Evolutionary conservation across 352 stramenopile genomes (phyloP).

Genomic region (Pythium periplocum): DNA sequence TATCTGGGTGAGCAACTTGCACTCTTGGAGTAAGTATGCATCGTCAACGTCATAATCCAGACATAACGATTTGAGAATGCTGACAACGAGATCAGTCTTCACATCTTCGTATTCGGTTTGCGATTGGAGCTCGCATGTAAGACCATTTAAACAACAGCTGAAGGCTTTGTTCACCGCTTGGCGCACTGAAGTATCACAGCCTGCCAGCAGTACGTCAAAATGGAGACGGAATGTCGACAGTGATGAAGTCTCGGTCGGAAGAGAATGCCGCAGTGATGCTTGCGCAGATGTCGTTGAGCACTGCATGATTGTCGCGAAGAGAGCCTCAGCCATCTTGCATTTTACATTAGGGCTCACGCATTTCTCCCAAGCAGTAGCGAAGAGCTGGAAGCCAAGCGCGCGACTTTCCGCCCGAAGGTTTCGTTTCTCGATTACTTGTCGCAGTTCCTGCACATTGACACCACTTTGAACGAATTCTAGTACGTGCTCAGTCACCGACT

Average conservation of each 20-base stretch:
- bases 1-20: slow-evolving; percentile 45
- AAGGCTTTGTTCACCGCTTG: slow-evolving; percentile 49
- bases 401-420: slow-evolving; percentile 45
- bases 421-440: slow-evolving; percentile 32
- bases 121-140: slow-evolving; percentile 10
- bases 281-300: slow-evolving; percentile 26
- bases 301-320: slow-evolving; percentile 33
- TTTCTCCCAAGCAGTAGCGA: slow-evolving; percentile 24
- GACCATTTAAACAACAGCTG: slow-evolving; percentile 30
- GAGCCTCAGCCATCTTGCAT: slow-evolving; percentile 46
- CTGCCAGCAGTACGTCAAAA: slow-evolving; percentile 44
- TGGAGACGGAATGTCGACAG: slow-evolving; percentile 28
- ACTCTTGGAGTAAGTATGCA: slow-evolving; percentile 63
- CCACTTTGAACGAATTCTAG: slow-evolving; percentile 85
- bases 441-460: slow-evolving; percentile 52
- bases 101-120: slow-evolving; percentile 8
- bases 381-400: slow-evolving; percentile 40
- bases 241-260: too few species aligned
- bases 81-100: slow-evolving; percentile 21
- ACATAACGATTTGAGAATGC: slow-evolving; percentile 44
- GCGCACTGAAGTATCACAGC: slow-evolving; percentile 39
- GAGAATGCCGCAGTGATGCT: not conserved
- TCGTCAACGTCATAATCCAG: slow-evolving; percentile 80
- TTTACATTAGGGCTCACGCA: slow-evolving; percentile 23
- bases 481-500: slow-evolving; percentile 77